Conservation (phyloP, 2,329 filamentous ascomycete species). For the Fonsecaea multimorphosa region DNA sequence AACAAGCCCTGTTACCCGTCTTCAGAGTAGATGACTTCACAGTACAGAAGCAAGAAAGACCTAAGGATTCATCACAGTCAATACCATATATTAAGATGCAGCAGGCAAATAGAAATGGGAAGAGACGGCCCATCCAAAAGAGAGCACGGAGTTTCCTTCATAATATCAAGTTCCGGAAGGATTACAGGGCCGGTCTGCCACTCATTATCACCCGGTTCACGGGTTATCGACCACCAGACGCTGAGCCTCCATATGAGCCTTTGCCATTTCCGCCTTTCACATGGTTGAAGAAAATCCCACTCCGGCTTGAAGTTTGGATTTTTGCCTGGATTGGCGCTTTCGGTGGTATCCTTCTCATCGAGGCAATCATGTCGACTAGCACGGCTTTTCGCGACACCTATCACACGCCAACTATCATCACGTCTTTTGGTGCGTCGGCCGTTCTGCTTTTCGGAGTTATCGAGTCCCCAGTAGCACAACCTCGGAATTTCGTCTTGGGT, state of each 20-base stretch:
- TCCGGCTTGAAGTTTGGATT: constrained; percentile 46
- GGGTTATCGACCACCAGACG: constrained; percentile 22
- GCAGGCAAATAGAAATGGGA: neutral
- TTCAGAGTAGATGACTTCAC: neutral
- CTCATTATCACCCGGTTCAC: constrained; percentile 24
- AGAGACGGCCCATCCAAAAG: neutral
- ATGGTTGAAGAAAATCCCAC: constrained; percentile 24
- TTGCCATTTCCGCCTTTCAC: constrained; percentile 26
- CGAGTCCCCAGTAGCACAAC: constrained; percentile 45
- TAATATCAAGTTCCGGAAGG: constrained; percentile 11
- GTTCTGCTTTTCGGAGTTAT: constrained; percentile 45
- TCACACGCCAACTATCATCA: constrained; percentile 35
- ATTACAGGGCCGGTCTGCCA: constrained; percentile 20
- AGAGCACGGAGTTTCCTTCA: neutral
- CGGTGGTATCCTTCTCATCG: constrained; percentile 30
- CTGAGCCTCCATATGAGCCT: constrained; percentile 24
- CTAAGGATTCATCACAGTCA: neutral
- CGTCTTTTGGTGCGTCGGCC: constrained; percentile 42
- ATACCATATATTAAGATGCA: neutral
- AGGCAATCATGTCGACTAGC: constrained; percentile 34
- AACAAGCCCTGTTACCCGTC: neutral
- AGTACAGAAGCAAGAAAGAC: neutral
- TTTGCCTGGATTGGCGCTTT: constrained; percentile 32
- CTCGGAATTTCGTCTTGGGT: constrained; percentile 44
- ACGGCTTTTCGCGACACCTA: constrained; percentile 34